Evolutionary conservation across 768 basidiomycete species (phyloP), one percentile per base, ranked within the genome.

Genomic region (Hygrophoropsis aurantiaca): DNA sequence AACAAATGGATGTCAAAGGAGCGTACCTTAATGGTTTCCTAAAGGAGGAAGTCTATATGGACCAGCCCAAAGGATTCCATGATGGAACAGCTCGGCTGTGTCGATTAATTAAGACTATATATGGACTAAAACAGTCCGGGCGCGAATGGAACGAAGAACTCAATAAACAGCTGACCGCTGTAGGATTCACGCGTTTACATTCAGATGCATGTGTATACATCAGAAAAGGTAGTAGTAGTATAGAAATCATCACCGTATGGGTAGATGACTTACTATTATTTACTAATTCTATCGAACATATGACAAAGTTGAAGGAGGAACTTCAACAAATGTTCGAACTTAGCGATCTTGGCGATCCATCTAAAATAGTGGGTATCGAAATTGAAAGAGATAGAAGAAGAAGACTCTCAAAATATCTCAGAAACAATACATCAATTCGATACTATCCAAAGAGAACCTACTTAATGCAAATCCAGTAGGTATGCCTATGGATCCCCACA

Each of bases 181-280:
- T 67, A 53, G 65, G 63, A 0, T 75, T 75, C 42, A 61, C 43
- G 0, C 41, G 54, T 0, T 58, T 69, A 0, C 26, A 50, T 1
- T 60, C 60, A 15, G 66, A 75, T 33, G 55, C 56, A 0, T 74
- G 68, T 36, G 50, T 74, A 8, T 73, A 71, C 40, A 57, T 51
- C 23, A 26, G 61, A 1, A 47, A 49, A 1, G 16, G 32, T 0
- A 40, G 49, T 0, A 21, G 26, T 0, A 58, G 60, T 0, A 64
- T 42, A 0, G 48, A 69, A 6, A 53, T 75, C 10, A 41, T 66
- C 0, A 58, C 54, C 0, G 58, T 72, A 2, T 65, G 72, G 39
- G 67, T 75, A 5, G 65, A 74, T 40, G 69, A 71, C 42, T 61
- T 66, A 37, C 40, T 66, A 0, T 43, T 49, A 1, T 58, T 58